Evolutionary conservation across 1,284 basidiomycete genomes (phyloP), one percentile per base, ranked within the genome.

Genomic region (Anthracocystis walkeri): DNA sequence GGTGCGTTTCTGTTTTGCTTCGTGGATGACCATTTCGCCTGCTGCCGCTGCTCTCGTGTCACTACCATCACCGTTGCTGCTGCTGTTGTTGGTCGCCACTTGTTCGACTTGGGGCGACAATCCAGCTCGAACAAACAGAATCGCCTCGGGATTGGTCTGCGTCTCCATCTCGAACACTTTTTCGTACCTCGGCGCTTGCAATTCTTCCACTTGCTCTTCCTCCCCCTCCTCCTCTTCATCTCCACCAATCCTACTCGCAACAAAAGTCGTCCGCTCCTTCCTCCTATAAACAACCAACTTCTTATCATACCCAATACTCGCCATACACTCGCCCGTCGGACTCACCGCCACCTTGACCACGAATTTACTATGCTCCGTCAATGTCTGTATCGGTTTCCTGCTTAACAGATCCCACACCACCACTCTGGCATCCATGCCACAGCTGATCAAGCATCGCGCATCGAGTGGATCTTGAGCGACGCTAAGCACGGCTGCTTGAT

Each of bases 401-500:
- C 41, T 68, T 42, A 63, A 40, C 49, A 79, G 52, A 57, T 83
- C 81, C 80, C 80, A 82, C 21, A 83, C 59, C 11, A 83, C 69
- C 40, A 82, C 75, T 7, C 50, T 77, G 12, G 70, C 80, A 27
- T 84, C 82, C 80, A 83, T 83, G 0, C 82, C 79, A 2, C 73
- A 72, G 29, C 73, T 80, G 38, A 82, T 51, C 21, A 80, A 50
- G 38, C 78, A 81, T 25, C 77, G 42, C 8, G 71, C 45, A 46
- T 77, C 57, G 18, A 27, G 12, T 2, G 82, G 72, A 38, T 82
- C 75, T 42, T 83, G 81, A 0, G 72, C 78, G 5, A 78, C 52
- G 45, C 65, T 51, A 18, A 84, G 57, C 10, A 83, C 78, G 3
- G 82, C 82, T 4, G 81, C 80, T 16, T 68, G 65, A 40, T 84